Evolutionary conservation across 2,329 filamentous ascomycete species (phyloP).

Genomic region (Aspergillus felis): DNA sequence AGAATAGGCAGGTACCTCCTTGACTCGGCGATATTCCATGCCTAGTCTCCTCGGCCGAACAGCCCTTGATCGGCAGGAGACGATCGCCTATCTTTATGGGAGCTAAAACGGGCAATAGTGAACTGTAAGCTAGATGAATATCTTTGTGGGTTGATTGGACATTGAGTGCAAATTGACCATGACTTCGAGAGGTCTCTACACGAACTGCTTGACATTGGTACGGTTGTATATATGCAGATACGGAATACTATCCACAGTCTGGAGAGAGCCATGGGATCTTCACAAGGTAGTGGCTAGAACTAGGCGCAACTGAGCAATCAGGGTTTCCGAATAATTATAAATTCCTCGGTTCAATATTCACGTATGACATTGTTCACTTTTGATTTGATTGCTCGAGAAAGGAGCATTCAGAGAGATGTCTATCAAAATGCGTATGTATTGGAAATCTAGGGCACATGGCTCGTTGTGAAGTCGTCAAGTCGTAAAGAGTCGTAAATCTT

Average conservation of each 20-base stretch:
- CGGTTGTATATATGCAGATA: not conserved
- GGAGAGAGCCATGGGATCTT: not conserved
- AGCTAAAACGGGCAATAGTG: too few relatives aligned
- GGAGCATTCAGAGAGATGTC: not conserved
- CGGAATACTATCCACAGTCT: not conserved
- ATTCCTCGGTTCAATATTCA: not conserved
- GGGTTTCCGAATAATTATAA: not conserved
- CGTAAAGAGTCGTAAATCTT: not conserved
- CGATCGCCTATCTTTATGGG: too few relatives aligned
- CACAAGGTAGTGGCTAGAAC: not conserved
- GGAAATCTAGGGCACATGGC: not conserved
- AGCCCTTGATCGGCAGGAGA: too few relatives aligned
- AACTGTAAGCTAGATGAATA: too few relatives aligned
- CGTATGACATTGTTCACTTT: not conserved
- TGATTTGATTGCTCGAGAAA: not conserved
- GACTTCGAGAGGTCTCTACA: too few relatives aligned
- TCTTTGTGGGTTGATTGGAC: too few relatives aligned
- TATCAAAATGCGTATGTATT: not conserved
- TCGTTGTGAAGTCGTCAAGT: not conserved
- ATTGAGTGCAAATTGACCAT: too few relatives aligned
- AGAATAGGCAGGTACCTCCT: too few relatives aligned
- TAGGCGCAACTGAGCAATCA: not conserved
- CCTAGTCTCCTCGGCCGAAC: too few relatives aligned
- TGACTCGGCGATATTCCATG: too few relatives aligned
- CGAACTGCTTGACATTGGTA: not conserved